These are phyloP conservation scores for Clarkia xantiana DNA, from an alignment of 345 rosid species.

Conservation along the genomic window DNA sequence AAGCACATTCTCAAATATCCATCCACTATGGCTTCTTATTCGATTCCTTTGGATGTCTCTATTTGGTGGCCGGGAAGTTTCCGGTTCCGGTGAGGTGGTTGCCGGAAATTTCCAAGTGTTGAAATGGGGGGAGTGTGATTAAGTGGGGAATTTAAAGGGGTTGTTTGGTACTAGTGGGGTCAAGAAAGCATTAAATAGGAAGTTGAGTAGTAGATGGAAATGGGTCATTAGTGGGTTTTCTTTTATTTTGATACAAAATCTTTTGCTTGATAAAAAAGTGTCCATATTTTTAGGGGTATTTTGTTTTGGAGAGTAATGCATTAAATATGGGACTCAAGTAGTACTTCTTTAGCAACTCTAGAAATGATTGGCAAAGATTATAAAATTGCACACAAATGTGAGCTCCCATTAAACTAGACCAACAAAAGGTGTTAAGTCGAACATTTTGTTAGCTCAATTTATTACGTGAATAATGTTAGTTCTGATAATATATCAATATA, in stretches of 20 bases:
- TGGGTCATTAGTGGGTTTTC: conserved; percentile 1
- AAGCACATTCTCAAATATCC: conserved; percentile 59
- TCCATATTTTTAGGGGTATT: not conserved
- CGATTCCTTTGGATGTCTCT: conserved; percentile 6
- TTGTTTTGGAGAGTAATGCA: not conserved
- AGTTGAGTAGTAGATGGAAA: not conserved
- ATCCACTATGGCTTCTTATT: conserved; percentile 9
- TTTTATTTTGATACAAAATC: not conserved
- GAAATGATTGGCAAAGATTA: conserved; percentile 8
- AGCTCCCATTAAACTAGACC: not conserved
- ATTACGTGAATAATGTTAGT: too few relatives aligned
- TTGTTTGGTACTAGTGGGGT: conserved; percentile 1
- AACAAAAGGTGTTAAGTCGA: too few relatives aligned
- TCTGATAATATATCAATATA: too few relatives aligned
- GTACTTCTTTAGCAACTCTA: not conserved
- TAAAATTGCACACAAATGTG: conserved; percentile 5
- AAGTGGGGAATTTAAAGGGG: conserved; percentile 2
- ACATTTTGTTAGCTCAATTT: too few relatives aligned
- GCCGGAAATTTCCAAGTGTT: not conserved
- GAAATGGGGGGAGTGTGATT: not conserved
- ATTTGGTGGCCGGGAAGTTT: conserved; percentile 3
- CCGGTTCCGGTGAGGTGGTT: not conserved
- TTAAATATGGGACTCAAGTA: not conserved
- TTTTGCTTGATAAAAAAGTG: not conserved
- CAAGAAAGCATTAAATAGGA: conserved; percentile 2